Evolutionary conservation across 352 stramenopile species (phyloP).

Genomic region (Phytophthora cryptogea): DNA sequence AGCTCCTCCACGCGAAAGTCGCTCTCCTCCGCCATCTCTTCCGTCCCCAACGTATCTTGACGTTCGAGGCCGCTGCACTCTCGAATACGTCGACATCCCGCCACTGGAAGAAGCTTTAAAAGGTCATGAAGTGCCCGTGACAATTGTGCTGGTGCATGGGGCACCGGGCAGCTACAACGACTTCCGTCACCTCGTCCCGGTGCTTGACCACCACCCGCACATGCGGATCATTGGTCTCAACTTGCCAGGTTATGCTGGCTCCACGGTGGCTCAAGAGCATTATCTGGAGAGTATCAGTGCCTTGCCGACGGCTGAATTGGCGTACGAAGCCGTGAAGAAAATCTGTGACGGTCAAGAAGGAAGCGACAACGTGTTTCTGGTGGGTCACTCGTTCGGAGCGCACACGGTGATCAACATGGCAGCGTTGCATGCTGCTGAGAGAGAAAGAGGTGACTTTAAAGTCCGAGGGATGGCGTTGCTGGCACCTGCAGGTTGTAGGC

Average conservation of each 20-base stretch:
- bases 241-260: conserved; percentile 52
- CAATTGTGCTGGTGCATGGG: conserved; percentile 59
- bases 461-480: conserved; percentile 49
- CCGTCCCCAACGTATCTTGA: conserved; percentile 35
- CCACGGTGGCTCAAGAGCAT: conserved; percentile 23
- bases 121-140: conserved; percentile 22
- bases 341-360: conserved; percentile 29
- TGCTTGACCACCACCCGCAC: conserved; percentile 29
- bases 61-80: conserved; percentile 30
- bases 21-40: conserved; percentile 28
- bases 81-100: conserved; percentile 44
- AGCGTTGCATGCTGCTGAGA: conserved; percentile 27
- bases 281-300: conserved; percentile 43
- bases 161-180: conserved; percentile 57
- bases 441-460: background rate
- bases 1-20: conserved; percentile 11
- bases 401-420: conserved; percentile 59
- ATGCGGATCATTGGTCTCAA: conserved; percentile 63
- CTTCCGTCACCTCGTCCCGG: conserved; percentile 56
- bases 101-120: conserved; percentile 2
- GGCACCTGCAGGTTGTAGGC: conserved; percentile 44
- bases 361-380: conserved; percentile 41
- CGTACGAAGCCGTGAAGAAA: conserved; percentile 32
- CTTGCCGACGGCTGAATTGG: conserved; percentile 34
- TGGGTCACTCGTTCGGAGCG: conserved; percentile 59